A percentile compares a stretch with the other conserved stretches of the same genome.
Evolutionary conservation across 345 rosid genomes (phyloP).

Genomic region (Capsella bursapastoris): DNA sequence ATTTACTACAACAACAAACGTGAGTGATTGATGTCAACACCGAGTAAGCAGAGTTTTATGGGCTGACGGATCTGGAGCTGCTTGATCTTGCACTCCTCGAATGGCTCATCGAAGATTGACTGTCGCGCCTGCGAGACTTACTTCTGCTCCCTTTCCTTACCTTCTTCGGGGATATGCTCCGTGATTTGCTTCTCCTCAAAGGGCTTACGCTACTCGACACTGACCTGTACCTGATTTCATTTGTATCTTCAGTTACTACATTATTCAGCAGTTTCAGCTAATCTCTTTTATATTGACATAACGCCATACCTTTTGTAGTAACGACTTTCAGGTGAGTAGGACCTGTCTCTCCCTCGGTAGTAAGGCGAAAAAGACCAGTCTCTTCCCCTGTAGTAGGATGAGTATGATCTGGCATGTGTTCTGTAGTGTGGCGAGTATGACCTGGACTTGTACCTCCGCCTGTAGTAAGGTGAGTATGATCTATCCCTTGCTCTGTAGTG

Average conservation of each 20-base stretch:
- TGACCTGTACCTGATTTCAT: constrained; percentile 49
- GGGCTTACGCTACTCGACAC: constrained; percentile 52
- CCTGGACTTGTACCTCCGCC: constrained; percentile 44
- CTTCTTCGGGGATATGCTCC: constrained; percentile 46
- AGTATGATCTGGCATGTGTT: constrained; percentile 16
- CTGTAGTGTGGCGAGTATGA: constrained; percentile 52
- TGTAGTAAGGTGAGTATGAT: constrained; percentile 46
- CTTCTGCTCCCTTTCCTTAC: constrained; percentile 41
- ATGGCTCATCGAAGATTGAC: constrained; percentile 47
- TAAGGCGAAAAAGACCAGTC: constrained; percentile 21
- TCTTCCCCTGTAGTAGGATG: constrained; percentile 17
- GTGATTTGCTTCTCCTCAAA: constrained; percentile 42
- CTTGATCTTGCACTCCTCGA: constrained; percentile 59
- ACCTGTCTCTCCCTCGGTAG: constrained; percentile 36
- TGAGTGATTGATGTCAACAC: background rate
- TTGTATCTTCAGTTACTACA: constrained; percentile 20
- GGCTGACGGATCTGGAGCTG: constrained; percentile 70
- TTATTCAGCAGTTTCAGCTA: background rate
- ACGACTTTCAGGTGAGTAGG: constrained; percentile 46
- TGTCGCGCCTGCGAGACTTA: constrained; percentile 29
- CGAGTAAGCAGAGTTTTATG: constrained; percentile 14
- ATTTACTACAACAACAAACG: constrained; percentile 6
- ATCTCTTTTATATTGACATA: background rate
- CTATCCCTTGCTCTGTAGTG: constrained; percentile 34
- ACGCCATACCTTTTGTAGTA: constrained; percentile 21